A percentile compares a stretch with the other conserved stretches of the same genome.
Evolutionary conservation across 2,329 filamentous ascomycete species (phyloP).

Genomic region (Talaromyces sp.): DNA sequence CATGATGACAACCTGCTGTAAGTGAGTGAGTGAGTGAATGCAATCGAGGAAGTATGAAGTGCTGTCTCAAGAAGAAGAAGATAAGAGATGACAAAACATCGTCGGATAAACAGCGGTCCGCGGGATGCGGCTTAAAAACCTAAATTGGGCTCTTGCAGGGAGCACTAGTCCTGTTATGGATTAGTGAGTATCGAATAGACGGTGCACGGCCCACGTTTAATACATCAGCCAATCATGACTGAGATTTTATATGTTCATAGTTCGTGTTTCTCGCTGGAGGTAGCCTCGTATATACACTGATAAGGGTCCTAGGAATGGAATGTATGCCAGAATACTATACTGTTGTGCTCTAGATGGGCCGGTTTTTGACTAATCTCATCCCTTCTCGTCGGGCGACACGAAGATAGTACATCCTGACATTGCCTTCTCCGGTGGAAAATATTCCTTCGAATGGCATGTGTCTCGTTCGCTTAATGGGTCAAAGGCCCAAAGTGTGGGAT

Average conservation of each 20-base stretch:
- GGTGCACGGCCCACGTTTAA: constrained; percentile 12
- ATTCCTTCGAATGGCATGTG: too few relatives aligned
- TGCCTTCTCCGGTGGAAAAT: background rate
- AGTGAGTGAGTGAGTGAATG: too few relatives aligned
- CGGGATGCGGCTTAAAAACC: constrained; percentile 36
- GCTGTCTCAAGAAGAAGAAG: background rate
- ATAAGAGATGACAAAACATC: background rate
- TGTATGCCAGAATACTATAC: too few relatives aligned
- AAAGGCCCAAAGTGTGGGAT: too few relatives aligned
- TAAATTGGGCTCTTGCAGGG: constrained; percentile 25
- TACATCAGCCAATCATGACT: constrained; percentile 2
- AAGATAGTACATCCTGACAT: background rate
- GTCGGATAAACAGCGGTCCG: background rate
- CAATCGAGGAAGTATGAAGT: background rate
- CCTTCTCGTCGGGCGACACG: background rate
- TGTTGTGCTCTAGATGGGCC: background rate
- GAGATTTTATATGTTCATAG: background rate
- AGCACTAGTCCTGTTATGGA: constrained; percentile 16
- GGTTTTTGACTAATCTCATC: background rate
- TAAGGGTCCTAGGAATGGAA: too few relatives aligned
- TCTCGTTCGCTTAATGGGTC: too few relatives aligned
- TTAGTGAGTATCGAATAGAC: constrained; percentile 18
- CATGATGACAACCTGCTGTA: constrained; percentile 30
- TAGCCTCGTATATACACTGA: background rate
- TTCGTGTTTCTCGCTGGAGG: background rate